These are phyloP conservation scores for Eimeria praecox DNA, from an alignment of 169 alveolate species.

Conservation along the genomic window DNA sequence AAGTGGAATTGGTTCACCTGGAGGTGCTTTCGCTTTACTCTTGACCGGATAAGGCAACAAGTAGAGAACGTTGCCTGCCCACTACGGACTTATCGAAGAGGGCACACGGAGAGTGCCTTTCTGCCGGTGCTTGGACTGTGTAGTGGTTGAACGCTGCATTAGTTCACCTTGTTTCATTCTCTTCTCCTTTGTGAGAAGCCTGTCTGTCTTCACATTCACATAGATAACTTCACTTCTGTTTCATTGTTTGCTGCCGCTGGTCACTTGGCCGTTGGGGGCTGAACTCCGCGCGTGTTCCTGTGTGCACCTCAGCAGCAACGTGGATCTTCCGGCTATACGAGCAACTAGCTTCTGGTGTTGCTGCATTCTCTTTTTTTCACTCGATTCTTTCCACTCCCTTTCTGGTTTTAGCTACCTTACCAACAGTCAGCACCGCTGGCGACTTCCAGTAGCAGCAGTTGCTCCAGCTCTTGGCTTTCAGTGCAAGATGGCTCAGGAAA, in stretches of 20 bases:
- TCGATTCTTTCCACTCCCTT: background rate
- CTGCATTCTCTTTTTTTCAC: conserved; percentile 25
- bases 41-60: background rate
- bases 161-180: conserved; percentile 11
- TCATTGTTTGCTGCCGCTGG: background rate
- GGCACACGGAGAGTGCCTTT: background rate
- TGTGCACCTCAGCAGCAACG: conserved; percentile 1
- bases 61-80: background rate
- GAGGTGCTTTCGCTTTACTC: background rate
- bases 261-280: conserved; percentile 15
- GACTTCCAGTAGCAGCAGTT: conserved; percentile 12
- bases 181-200: conserved; percentile 32
- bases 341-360: conserved; percentile 5
- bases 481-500: conserved; percentile 23
- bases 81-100: background rate
- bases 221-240: background rate
- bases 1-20: conserved; percentile 62
- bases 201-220: conserved; percentile 7
- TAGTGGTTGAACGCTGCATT: background rate
- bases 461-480: conserved; percentile 54
- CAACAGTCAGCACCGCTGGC: conserved; percentile 12
- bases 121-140: conserved; percentile 6
- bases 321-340: background rate
- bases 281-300: background rate
- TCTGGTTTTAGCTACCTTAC: background rate